phyloP scores from a whole-genome alignment of 805 yeast genomes.

The Lipomyces yamadae region DNA sequence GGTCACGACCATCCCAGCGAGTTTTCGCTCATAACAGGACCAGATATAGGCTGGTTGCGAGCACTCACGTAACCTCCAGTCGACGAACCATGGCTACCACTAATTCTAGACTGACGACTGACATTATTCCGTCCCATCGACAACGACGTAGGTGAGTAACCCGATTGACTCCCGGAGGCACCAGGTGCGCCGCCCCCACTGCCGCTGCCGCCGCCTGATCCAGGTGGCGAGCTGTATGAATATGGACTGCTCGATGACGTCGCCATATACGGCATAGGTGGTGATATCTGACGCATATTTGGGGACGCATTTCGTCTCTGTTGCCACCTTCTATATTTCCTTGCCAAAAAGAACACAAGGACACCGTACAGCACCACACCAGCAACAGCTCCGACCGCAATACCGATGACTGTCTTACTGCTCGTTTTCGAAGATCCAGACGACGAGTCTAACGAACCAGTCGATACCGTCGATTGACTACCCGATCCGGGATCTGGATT shows the following conservation, averaged over 20 bases:
- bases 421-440: conserved; percentile 31
- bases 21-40: conserved; percentile 50
- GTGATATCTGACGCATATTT: conserved; percentile 26
- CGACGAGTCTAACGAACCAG: conserved; percentile 46
- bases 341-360: conserved; percentile 60
- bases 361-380: conserved; percentile 74
- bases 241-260: conserved; percentile 10
- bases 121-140: conserved; percentile 7
- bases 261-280: conserved; percentile 28
- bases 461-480: conserved; percentile 14
- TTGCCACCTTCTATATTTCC: conserved; percentile 49
- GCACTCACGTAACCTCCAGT: conserved; percentile 35
- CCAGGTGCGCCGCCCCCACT: conserved; percentile 18
- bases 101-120: conserved; percentile 8
- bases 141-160: conserved; percentile 13
- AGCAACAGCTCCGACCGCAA: conserved; percentile 79
- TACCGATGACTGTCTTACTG: conserved; percentile 64
- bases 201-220: conserved; percentile 29
- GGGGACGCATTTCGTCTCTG: conserved; percentile 10
- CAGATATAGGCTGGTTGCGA: conserved; percentile 45
- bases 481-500: conserved; percentile 37
- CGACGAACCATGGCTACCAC: conserved; percentile 29
- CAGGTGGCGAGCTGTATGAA: conserved; percentile 1
- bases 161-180: background rate
- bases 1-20: conserved; percentile 47